Percentiles rank a stretch among this genome's conserved stretches.
Conservation (phyloP, 2,329 filamentous ascomycete species). For the Rasamsonia emersonii region DNA sequence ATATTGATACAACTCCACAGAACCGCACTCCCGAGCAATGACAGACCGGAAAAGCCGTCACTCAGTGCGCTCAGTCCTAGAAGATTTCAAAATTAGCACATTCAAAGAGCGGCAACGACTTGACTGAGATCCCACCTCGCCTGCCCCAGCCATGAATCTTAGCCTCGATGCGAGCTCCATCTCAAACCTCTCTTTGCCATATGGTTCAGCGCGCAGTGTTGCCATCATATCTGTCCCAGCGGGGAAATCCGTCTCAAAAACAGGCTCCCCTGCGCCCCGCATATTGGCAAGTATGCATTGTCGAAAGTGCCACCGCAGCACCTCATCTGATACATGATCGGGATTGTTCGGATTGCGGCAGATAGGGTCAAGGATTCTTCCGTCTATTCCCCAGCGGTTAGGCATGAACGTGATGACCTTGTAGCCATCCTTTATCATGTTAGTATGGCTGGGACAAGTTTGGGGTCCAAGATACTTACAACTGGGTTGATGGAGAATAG, state of each 20-base stretch:
- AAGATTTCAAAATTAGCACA: constrained; percentile 1
- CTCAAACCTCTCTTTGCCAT: constrained; percentile 12
- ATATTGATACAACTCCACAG: constrained; percentile 1
- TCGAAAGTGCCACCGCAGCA: constrained; percentile 16
- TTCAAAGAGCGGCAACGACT: not conserved
- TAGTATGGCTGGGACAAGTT: constrained; percentile 3
- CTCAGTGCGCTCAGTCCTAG: not conserved
- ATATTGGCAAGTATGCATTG: constrained; percentile 17
- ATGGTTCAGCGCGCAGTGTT: constrained; percentile 7
- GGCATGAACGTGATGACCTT: constrained; percentile 8
- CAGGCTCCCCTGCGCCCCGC: constrained; percentile 15
- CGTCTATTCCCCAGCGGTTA: constrained; percentile 9
- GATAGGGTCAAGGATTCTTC: constrained; percentile 10
- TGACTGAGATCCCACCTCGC: not conserved
- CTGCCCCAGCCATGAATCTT: not conserved
- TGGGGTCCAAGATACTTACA: not conserved
- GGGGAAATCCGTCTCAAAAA: constrained; percentile 16
- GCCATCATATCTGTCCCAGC: constrained; percentile 14
- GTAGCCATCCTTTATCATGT: constrained; percentile 11
- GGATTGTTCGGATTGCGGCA: constrained; percentile 9
- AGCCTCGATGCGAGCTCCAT: constrained; percentile 6
- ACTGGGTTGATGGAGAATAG: not conserved
- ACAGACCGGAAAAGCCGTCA: not conserved
- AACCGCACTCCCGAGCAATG: too few species aligned
- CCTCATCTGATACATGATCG: constrained; percentile 10